phyloP scores from a whole-genome alignment of 345 rosid genomes.

The Hypericum perforatum region DNA sequence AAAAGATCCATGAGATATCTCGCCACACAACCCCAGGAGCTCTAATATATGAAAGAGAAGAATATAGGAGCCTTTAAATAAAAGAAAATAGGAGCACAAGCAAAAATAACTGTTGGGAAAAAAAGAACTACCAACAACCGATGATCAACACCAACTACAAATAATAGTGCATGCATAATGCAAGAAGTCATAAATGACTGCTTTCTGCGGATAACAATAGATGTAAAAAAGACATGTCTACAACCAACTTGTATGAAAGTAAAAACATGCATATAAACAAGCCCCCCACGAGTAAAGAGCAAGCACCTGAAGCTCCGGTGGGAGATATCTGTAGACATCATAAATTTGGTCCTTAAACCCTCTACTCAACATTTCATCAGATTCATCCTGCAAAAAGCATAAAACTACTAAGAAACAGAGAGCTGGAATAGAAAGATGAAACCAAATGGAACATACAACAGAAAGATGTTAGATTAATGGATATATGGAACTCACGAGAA shows the following conservation, averaged over 20 bases:
- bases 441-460: not conserved
- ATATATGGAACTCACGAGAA: slow-evolving; percentile 22
- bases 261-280: not conserved
- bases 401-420: not conserved
- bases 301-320: slow-evolving; percentile 96
- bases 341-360: slow-evolving; percentile 98
- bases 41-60: not conserved
- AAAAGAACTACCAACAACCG: too few relatives aligned
- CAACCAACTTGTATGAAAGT: too few relatives aligned
- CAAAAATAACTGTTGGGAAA: not conserved
- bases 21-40: too few relatives aligned
- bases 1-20: too few relatives aligned
- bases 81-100: slow-evolving; percentile 1
- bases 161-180: too few relatives aligned
- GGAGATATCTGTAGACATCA: slow-evolving; percentile 89
- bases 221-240: too few relatives aligned
- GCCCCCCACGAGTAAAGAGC: not conserved
- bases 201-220: too few relatives aligned
- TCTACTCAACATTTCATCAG: slow-evolving; percentile 99
- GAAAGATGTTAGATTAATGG: not conserved
- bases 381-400: slow-evolving; percentile 49
- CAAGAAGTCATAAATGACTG: too few relatives aligned
- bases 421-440: not conserved
- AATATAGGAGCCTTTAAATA: not conserved
- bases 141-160: too few relatives aligned